Evolutionary conservation across 352 stramenopile genomes (phyloP).

Genomic region (Pythium biforme): DNA sequence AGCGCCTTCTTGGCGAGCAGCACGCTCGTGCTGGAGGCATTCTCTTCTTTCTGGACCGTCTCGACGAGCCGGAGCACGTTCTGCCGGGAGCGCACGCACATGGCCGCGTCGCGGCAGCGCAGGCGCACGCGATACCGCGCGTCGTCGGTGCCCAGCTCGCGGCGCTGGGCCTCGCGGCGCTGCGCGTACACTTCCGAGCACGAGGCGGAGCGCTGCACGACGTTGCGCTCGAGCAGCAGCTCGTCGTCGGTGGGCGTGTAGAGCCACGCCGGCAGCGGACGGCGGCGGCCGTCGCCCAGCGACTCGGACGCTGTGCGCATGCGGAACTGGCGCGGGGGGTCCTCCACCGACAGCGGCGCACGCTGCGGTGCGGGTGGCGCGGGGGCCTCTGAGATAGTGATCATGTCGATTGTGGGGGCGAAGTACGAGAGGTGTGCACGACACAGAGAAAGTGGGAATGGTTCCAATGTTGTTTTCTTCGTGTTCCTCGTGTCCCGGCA

Average conservation of each 20-base stretch:
- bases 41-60: not conserved
- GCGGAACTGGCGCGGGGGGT: constrained; percentile 3
- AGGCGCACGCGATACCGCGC: not conserved
- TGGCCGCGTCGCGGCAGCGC: constrained; percentile 1
- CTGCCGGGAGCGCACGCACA: constrained; percentile 1
- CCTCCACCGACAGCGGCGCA: not conserved
- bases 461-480: too few species aligned
- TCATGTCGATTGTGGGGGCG: not conserved
- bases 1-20: constrained; percentile 7
- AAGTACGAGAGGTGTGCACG: not conserved
- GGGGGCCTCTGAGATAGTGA: not conserved
- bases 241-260: not conserved
- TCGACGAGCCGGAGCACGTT: not conserved
- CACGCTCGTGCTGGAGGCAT: not conserved
- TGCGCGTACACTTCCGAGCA: constrained; percentile 6
- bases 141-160: not conserved
- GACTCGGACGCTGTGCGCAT: constrained; percentile 3
- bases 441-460: not conserved
- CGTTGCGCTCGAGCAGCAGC: constrained; percentile 4
- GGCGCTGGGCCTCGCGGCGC: constrained; percentile 2
- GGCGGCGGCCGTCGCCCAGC: not conserved
- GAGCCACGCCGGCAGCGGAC: not conserved
- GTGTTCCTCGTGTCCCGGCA: too few species aligned
- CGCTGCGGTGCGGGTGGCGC: not conserved
- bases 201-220: constrained; percentile 2